Conservation (phyloP, 2,329 filamentous ascomycete species). For the Penicillium corylophilum region DNA sequence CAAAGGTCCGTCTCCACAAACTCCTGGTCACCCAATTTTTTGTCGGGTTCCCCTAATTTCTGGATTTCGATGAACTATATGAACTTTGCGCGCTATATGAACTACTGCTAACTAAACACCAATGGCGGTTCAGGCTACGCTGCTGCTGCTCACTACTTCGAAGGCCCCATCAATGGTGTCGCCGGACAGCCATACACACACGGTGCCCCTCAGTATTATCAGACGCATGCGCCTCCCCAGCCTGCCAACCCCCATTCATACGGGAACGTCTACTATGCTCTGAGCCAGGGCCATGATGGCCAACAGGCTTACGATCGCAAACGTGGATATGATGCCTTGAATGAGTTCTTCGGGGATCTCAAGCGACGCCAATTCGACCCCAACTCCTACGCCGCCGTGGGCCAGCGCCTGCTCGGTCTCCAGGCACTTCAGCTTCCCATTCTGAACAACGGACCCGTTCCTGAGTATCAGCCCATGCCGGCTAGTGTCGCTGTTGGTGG, state of each 20-base stretch:
- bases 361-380: conserved; percentile 92
- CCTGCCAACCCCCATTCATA: conserved; percentile 58
- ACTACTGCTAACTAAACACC: background rate
- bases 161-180: conserved; percentile 51
- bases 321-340: conserved; percentile 81
- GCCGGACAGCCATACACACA: conserved; percentile 41
- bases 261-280: conserved; percentile 74
- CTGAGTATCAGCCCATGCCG: conserved; percentile 54
- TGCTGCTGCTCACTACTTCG: conserved; percentile 56
- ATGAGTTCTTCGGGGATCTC: conserved; percentile 90
- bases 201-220: conserved; percentile 53
- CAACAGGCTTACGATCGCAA: conserved; percentile 69
- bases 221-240: conserved; percentile 55
- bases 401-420: conserved; percentile 79
- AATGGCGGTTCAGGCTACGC: conserved; percentile 27
- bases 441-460: conserved; percentile 58
- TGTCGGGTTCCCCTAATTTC: background rate
- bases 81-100: background rate
- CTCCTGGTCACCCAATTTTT: too few relatives aligned
- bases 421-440: conserved; percentile 66
- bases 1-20: conserved; percentile 33
- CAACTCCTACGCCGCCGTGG: conserved; percentile 84
- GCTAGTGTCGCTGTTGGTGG: conserved; percentile 58
- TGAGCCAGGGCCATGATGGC: conserved; percentile 64
- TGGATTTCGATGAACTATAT: background rate